Conservation (phyloP, 2,329 filamentous ascomycete genomes). For the Alternaria brassicicola region DNA sequence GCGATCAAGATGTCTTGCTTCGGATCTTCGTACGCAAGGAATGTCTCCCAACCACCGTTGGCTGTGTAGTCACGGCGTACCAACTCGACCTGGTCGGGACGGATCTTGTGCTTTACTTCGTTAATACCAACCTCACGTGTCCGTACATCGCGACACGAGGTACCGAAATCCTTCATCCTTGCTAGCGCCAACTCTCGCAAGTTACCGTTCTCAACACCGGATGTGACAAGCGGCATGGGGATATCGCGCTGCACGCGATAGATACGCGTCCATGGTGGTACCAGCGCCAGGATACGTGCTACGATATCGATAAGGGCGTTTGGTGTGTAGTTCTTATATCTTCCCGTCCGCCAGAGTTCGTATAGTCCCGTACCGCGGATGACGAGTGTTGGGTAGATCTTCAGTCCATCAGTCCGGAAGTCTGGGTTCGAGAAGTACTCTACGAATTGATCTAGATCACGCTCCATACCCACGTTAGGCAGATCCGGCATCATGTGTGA, state of each 20-base stretch:
- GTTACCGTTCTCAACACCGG: conserved; percentile 97
- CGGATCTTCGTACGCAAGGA: conserved; percentile 95
- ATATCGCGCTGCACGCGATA: conserved; percentile 99
- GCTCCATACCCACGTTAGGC: conserved; percentile 97
- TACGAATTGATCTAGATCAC: conserved; percentile 93
- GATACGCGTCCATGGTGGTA: conserved; percentile 97
- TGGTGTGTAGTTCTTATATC: conserved; percentile 98
- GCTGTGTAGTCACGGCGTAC: conserved; percentile 92
- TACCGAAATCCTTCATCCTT: conserved; percentile 99
- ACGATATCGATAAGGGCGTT: conserved; percentile 96
- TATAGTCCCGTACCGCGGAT: conserved; percentile 96
- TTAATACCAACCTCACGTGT: conserved; percentile 98
- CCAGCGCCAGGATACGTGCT: conserved; percentile 90
- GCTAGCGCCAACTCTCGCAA: conserved; percentile 89
- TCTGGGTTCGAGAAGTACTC: conserved; percentile 98
- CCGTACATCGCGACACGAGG: conserved; percentile 92
- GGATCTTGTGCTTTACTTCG: conserved; percentile 98
- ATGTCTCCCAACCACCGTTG: conserved; percentile 98
- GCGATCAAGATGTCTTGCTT: conserved; percentile 98
- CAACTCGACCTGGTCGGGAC: conserved; percentile 93
- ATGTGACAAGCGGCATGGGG: conserved; percentile 99
- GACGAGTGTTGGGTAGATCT: conserved; percentile 97
- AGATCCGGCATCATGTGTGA: conserved; percentile 99
- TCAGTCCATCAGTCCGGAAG: conserved; percentile 94
- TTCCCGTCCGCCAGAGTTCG: conserved; percentile 93